A percentile compares a stretch with the other conserved stretches of the same genome.
Conservation (phyloP, 2,329 filamentous ascomycete genomes). For the Myrmaecium sp. region DNA sequence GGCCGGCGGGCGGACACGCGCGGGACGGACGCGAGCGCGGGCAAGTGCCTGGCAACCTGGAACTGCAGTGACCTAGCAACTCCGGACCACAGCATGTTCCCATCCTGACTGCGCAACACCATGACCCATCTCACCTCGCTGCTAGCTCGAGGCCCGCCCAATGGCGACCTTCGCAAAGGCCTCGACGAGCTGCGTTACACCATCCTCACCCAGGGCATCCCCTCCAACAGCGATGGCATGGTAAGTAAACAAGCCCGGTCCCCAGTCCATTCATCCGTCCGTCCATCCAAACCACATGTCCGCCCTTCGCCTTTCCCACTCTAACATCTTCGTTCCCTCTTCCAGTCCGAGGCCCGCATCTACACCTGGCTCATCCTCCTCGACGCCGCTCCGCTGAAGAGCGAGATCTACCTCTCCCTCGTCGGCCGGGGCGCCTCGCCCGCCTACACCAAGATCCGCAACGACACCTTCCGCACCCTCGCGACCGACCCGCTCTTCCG, state of each 20-base stretch:
- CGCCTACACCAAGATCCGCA: slow-evolving; percentile 92
- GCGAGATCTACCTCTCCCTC: slow-evolving; percentile 75
- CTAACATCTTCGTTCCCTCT: slow-evolving; percentile 1
- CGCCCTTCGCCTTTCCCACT: slow-evolving; percentile 1
- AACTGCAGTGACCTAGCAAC: too few species aligned
- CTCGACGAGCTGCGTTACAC: slow-evolving; percentile 57
- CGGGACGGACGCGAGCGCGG: too few species aligned
- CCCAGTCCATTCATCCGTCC: slow-evolving; percentile 2
- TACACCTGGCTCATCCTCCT: slow-evolving; percentile 94
- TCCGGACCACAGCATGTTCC: slow-evolving; percentile 1
- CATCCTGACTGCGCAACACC: slow-evolving; percentile 1
- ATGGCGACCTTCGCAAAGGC: slow-evolving; percentile 49
- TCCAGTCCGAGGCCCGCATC: slow-evolving; percentile 74
- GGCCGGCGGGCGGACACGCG: too few species aligned
- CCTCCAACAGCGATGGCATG: slow-evolving; percentile 67
- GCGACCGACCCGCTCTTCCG: slow-evolving; percentile 96
- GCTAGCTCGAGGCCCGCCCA: slow-evolving; percentile 62
- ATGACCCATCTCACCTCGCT: slow-evolving; percentile 48
- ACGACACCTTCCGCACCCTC: slow-evolving; percentile 92
- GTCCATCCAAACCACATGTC: too few species aligned
- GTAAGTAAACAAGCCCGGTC: slow-evolving; percentile 27
- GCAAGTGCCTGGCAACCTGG: too few species aligned
- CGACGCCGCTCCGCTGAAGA: slow-evolving; percentile 67
- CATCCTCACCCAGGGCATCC: slow-evolving; percentile 59
- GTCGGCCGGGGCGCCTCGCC: slow-evolving; percentile 88